Evolutionary conservation across 2,329 filamentous ascomycete species (phyloP).

Genomic region (Elsinoe fawcettii): DNA sequence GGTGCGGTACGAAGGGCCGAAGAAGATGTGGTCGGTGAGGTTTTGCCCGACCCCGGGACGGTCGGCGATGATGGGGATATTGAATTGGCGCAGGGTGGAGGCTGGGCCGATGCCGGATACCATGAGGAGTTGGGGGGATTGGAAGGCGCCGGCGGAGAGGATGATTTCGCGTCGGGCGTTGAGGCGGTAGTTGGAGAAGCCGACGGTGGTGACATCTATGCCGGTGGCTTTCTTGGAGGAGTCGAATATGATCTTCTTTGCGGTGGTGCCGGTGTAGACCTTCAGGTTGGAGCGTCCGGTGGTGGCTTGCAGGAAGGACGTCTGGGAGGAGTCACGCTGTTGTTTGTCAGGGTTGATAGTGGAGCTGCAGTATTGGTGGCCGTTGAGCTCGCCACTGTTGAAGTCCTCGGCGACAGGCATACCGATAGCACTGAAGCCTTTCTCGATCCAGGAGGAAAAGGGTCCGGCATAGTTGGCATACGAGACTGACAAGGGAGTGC

Average conservation of each 20-base stretch:
- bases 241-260: conserved; percentile 30
- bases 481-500: conserved; percentile 28
- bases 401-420: conserved; percentile 25
- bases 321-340: conserved; percentile 23
- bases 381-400: conserved; percentile 23
- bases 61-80: conserved; percentile 35
- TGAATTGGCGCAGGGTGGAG: conserved; percentile 33
- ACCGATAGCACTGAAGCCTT: conserved; percentile 26
- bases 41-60: conserved; percentile 40
- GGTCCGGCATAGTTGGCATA: conserved; percentile 25
- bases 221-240: conserved; percentile 22
- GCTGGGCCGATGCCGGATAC: conserved; percentile 49
- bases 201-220: conserved; percentile 25
- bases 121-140: conserved; percentile 51
- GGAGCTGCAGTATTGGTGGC: conserved; percentile 21
- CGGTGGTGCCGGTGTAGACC: conserved; percentile 29
- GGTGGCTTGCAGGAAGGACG: conserved; percentile 23
- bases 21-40: conserved; percentile 39
- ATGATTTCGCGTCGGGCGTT: conserved; percentile 43
- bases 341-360: conserved; percentile 29
- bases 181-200: conserved; percentile 13
- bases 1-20: conserved; percentile 22
- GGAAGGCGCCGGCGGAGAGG: conserved; percentile 48
- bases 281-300: conserved; percentile 19
- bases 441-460: conserved; percentile 26